Percentiles rank a stretch among this genome's conserved stretches.
Evolutionary conservation across 78 protist species (phyloP).

Genomic region (Dictyostelium brefeldianum): DNA sequence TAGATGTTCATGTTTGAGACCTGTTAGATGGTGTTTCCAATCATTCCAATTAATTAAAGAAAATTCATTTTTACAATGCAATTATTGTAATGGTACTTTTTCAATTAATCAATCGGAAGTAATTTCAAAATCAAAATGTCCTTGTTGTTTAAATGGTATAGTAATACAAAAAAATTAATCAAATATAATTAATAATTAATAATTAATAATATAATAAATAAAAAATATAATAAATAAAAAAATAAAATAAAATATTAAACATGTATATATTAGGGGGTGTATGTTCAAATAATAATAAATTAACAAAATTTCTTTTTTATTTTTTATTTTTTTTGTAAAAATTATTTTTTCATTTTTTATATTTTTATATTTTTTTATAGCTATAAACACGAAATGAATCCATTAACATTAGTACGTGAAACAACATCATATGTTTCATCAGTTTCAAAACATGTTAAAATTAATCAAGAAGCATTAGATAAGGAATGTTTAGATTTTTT

Average conservation of each 20-base stretch:
- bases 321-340: no score
- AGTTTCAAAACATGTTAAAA: constrained; percentile 46
- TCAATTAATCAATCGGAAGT: constrained; percentile 46
- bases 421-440: constrained; percentile 28
- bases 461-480: constrained; percentile 30
- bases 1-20: constrained; percentile 37
- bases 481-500: constrained; percentile 55
- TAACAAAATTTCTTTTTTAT: no score
- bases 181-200: no score
- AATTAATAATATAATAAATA: no score
- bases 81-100: constrained; percentile 44
- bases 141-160: constrained; percentile 15
- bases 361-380: no score
- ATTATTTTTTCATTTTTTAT: no score
- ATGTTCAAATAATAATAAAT: no score
- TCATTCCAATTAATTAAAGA: constrained; percentile 42
- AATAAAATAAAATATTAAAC: no score
- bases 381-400: no score
- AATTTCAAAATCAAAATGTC: constrained; percentile 6
- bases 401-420: constrained; percentile 35
- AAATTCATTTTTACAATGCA: constrained; percentile 26
- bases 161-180: constrained; percentile 2
- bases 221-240: no score
- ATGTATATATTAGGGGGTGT: no score
- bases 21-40: constrained; percentile 44